Evolutionary conservation across 305 asterid species (phyloP).

Genomic region (Fraxinus floribunda): DNA sequence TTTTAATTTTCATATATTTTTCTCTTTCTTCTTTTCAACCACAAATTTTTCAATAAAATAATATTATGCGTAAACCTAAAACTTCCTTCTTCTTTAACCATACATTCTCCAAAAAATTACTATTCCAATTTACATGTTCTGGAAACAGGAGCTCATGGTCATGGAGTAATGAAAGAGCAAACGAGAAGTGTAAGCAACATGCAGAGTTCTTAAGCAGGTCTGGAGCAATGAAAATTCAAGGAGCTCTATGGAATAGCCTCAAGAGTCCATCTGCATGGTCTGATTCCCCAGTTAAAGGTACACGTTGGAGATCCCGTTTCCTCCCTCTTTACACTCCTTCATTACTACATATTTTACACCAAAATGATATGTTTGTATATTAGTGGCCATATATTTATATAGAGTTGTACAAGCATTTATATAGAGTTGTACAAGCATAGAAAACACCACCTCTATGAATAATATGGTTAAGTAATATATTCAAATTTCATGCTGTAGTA

Average conservation of each 20-base stretch:
- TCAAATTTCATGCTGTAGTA: neutral
- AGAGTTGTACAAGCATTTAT: too few species aligned
- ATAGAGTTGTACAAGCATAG: neutral
- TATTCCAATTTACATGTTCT: slow-evolving; percentile 30
- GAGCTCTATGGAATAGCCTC: slow-evolving; percentile 41
- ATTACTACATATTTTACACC: neutral
- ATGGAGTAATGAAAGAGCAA: slow-evolving; percentile 35
- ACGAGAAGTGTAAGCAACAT: slow-evolving; percentile 33
- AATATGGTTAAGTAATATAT: neutral
- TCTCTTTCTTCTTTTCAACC: too few species aligned
- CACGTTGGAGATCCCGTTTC: neutral
- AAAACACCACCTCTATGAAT: neutral
- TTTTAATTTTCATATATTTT: too few species aligned
- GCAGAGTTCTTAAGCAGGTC: slow-evolving; percentile 67
- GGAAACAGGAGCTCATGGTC: slow-evolving; percentile 35
- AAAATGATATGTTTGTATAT: neutral
- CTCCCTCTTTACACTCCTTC: neutral
- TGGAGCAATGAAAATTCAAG: slow-evolving; percentile 34
- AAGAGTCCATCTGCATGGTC: slow-evolving; percentile 42
- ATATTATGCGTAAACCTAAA: too few species aligned
- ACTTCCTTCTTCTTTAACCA: too few species aligned
- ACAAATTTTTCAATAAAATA: too few species aligned
- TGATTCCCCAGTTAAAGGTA: slow-evolving; percentile 54
- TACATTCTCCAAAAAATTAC: too few species aligned
- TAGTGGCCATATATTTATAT: too few species aligned